Evolutionary conservation across 306 rosid species (phyloP).

Genomic region (Trichosanthes truncata): DNA sequence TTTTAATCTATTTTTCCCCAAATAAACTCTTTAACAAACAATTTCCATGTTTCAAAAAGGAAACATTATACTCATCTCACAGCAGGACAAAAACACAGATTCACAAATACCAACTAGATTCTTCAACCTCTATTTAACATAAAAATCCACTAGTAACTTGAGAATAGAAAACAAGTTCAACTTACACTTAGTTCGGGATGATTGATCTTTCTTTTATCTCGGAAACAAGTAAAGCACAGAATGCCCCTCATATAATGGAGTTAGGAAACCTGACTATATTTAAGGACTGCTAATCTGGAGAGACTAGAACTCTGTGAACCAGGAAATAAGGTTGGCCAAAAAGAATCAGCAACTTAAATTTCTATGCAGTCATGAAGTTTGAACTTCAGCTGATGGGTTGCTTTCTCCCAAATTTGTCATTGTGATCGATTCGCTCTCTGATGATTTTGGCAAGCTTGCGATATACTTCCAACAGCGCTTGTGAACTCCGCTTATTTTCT

Average conservation of each 20-base stretch:
- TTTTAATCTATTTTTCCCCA: too few species aligned
- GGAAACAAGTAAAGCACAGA: not conserved
- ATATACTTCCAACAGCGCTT: constrained; percentile 96
- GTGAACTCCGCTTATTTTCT: constrained; percentile 93
- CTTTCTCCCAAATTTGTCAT: constrained; percentile 30
- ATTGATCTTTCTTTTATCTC: not conserved
- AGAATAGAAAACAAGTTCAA: not conserved
- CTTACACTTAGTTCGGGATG: not conserved
- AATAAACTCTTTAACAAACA: too few species aligned
- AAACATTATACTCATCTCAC: not conserved
- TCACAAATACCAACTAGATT: not conserved
- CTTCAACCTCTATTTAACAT: not conserved
- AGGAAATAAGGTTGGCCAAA: not conserved
- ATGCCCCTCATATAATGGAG: not conserved
- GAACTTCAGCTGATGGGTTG: constrained; percentile 38
- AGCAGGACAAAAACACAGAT: not conserved
- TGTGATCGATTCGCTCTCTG: constrained; percentile 18
- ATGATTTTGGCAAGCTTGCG: constrained; percentile 26
- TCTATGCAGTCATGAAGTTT: constrained; percentile 19
- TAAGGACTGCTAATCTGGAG: not conserved
- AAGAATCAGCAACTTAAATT: not conserved
- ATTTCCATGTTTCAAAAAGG: too few species aligned
- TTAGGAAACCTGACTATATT: not conserved
- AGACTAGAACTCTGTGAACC: not conserved
- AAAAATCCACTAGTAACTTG: not conserved